A percentile compares a stretch with the other conserved stretches of the same genome.
Conservation (phyloP, 1,284 basidiomycete genomes). For the Vanrija pseudolonga region DNA sequence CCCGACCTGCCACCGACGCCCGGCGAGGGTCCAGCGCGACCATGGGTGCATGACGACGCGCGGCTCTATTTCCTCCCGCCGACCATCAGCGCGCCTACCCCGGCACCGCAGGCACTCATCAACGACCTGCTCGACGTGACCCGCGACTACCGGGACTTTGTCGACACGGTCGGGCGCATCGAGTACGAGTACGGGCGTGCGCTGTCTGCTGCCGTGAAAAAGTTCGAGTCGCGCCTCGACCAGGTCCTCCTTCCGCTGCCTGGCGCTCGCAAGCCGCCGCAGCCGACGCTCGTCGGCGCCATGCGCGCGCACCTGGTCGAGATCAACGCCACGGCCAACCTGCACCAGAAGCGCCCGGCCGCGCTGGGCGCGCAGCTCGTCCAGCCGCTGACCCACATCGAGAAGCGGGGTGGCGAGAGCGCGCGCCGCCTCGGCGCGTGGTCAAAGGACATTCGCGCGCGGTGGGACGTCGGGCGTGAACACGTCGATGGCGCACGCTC, state of each 20-base stretch:
- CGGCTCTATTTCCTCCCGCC: constrained; percentile 20
- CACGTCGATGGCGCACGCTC: constrained; percentile 15
- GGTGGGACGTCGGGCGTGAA: constrained; percentile 16
- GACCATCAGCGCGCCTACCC: neutral
- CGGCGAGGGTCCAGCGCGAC: neutral
- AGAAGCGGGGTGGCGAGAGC: constrained; percentile 12
- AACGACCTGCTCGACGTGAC: constrained; percentile 17
- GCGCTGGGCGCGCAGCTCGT: constrained; percentile 14
- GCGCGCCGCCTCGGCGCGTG: constrained; percentile 10
- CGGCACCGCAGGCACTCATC: constrained; percentile 8
- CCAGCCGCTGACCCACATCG: constrained; percentile 13
- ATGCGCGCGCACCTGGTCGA: constrained; percentile 15
- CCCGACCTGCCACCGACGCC: neutral
- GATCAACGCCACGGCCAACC: constrained; percentile 9
- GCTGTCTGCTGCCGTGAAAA: constrained; percentile 14
- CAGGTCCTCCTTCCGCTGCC: neutral
- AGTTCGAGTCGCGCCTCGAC: constrained; percentile 17
- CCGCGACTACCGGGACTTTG: constrained; percentile 22
- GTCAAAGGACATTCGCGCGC: constrained; percentile 16
- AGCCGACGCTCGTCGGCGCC: constrained; percentile 7
- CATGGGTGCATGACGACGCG: constrained; percentile 13
- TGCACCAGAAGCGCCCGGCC: constrained; percentile 14
- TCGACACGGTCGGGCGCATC: constrained; percentile 17
- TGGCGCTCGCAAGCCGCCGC: constrained; percentile 10
- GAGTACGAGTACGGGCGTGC: constrained; percentile 17